A percentile compares a stretch with the other conserved stretches of the same genome.
These are phyloP conservation scores for Neotropicomus parvogracilis DNA, from an alignment of 1,284 basidiomycete species.

Conservation along the genomic window DNA sequence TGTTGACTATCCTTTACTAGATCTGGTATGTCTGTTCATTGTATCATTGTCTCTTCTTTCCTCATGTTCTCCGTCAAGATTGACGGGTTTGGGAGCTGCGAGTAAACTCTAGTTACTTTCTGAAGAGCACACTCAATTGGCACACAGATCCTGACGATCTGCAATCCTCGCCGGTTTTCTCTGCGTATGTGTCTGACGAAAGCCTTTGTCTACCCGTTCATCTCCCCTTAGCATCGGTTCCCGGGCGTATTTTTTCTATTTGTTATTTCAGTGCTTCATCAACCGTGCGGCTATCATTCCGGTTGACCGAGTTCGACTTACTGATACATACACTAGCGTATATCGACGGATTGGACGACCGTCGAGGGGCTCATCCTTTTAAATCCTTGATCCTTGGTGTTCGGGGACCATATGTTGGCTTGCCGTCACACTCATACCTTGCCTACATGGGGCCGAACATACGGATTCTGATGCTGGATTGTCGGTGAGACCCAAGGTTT, in stretches of 20 bases:
- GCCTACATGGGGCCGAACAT: conserved; percentile 70
- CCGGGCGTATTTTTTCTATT: conserved; percentile 86
- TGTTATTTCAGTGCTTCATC: conserved; percentile 90
- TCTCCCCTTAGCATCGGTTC: conserved; percentile 59
- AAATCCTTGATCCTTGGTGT: conserved; percentile 74
- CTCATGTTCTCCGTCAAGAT: conserved; percentile 47
- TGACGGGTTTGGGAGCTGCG: conserved; percentile 90
- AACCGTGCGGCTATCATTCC: conserved; percentile 48
- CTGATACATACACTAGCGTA: conserved; percentile 44
- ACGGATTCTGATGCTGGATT: conserved; percentile 77
- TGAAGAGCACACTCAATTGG: conserved; percentile 6
- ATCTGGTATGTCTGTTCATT: conserved; percentile 38
- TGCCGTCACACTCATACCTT: conserved; percentile 79
- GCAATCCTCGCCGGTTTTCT: conserved; percentile 76
- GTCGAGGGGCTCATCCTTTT: conserved; percentile 56
- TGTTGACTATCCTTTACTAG: conserved; percentile 34
- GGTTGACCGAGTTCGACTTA: background rate
- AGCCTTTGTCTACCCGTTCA: background rate
- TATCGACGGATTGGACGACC: conserved; percentile 68
- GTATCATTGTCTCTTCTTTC: background rate
- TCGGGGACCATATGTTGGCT: conserved; percentile 72
- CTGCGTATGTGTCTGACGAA: conserved; percentile 44
- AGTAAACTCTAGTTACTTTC: conserved; percentile 27
- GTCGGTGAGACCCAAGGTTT: conserved; percentile 51
- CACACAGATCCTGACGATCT: conserved; percentile 75